phyloP scores from a whole-genome alignment of 1,284 basidiomycete genomes.

The Calocybe gambosa region DNA sequence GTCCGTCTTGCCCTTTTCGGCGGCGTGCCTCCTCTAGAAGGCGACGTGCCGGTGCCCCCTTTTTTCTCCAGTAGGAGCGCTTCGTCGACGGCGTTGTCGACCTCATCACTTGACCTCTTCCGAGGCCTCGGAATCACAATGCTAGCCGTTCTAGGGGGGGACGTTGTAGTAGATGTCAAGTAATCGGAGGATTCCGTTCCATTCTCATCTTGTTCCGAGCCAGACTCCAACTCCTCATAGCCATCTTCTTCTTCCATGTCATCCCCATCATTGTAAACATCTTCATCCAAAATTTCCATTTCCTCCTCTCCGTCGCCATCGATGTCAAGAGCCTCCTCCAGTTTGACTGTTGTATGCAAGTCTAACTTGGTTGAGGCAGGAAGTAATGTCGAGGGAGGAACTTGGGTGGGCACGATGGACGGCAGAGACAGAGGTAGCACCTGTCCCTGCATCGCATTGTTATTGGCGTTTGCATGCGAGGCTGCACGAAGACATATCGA shows the following conservation, averaged over 20 bases:
- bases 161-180: background rate
- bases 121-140: conserved; percentile 3
- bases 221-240: conserved; percentile 7
- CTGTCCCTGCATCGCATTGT: conserved; percentile 21
- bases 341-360: conserved; percentile 13
- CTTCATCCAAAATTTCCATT: conserved; percentile 22
- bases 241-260: conserved; percentile 17
- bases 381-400: conserved; percentile 9
- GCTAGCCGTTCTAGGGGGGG: background rate
- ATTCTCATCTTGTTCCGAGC: conserved; percentile 4
- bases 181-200: background rate
- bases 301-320: conserved; percentile 24
- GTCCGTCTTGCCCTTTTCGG: conserved; percentile 24
- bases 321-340: conserved; percentile 15
- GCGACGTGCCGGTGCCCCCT: conserved; percentile 5
- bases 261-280: conserved; percentile 1
- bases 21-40: conserved; percentile 23
- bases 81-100: background rate
- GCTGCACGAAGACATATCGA: conserved; percentile 63
- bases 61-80: conserved; percentile 10
- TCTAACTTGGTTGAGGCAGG: background rate
- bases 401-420: conserved; percentile 19
- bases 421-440: conserved; percentile 5
- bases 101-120: conserved; percentile 22
- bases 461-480: conserved; percentile 34